phyloP scores from a whole-genome alignment of 768 basidiomycete species.

The Russula sp. region DNA sequence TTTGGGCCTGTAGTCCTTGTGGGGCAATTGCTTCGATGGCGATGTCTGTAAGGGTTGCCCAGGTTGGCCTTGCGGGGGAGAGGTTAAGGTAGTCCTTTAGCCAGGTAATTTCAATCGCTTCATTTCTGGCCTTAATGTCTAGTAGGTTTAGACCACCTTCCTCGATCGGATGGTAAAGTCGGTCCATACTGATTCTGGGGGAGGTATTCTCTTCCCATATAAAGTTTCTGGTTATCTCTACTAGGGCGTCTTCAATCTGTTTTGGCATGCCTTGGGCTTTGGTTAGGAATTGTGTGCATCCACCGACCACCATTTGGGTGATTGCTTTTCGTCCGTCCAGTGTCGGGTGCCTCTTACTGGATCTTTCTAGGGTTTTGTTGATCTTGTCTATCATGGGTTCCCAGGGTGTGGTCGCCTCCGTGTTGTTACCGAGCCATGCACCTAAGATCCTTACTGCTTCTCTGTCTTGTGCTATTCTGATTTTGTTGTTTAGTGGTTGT shows the following conservation, averaged over 20 bases:
- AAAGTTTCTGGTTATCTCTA: slow-evolving; percentile 14
- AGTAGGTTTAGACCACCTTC: not conserved
- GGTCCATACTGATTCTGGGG: no score
- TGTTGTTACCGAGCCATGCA: not conserved
- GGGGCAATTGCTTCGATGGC: not conserved
- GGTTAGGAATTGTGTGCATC: slow-evolving; percentile 28
- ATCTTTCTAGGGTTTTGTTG: not conserved
- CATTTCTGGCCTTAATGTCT: not conserved
- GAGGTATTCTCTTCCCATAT: not conserved
- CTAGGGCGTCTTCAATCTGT: slow-evolving; percentile 12
- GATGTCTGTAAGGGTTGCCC: slow-evolving; percentile 17
- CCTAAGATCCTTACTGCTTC: not conserved
- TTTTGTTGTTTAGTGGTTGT: rapidly evolving
- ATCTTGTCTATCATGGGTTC: slow-evolving; percentile 23
- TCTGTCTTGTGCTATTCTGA: not conserved
- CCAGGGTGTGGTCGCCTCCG: not conserved
- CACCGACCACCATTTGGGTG: slow-evolving; percentile 19
- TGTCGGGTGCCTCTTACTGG: slow-evolving; percentile 19
- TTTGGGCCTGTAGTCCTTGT: no score
- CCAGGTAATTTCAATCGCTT: not conserved
- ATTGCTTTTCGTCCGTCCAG: slow-evolving; percentile 19
- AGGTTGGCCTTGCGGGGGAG: not conserved
- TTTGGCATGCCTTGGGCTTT: slow-evolving; percentile 30
- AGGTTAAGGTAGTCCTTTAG: not conserved
- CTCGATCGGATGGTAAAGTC: not conserved